These are phyloP conservation scores for Microthlaspi erraticum DNA, from an alignment of 345 rosid species.

Conservation along the genomic window DNA sequence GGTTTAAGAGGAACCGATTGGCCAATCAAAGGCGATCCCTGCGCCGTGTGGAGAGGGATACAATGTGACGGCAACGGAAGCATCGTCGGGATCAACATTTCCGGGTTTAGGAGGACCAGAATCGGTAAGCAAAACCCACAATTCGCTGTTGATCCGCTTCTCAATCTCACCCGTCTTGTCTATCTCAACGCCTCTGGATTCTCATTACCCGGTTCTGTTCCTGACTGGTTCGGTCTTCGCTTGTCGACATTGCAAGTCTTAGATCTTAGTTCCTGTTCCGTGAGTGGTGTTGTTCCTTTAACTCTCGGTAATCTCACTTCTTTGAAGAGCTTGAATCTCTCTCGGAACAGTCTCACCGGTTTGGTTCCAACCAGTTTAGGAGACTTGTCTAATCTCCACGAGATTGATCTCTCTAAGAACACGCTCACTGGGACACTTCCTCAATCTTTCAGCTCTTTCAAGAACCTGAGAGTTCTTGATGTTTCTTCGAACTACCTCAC, in stretches of 20 bases:
- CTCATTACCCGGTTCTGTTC: constrained; percentile 75
- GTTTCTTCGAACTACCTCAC: constrained; percentile 71
- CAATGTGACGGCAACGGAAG: constrained; percentile 61
- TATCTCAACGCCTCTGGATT: constrained; percentile 85
- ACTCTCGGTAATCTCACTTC: constrained; percentile 75
- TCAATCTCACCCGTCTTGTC: constrained; percentile 64
- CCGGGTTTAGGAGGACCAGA: constrained; percentile 88
- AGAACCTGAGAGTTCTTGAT: constrained; percentile 66
- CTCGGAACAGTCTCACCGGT: constrained; percentile 65
- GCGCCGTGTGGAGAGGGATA: constrained; percentile 74
- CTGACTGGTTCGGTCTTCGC: constrained; percentile 76
- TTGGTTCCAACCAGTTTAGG: constrained; percentile 70
- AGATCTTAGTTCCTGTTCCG: constrained; percentile 84
- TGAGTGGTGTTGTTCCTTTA: constrained; percentile 65
- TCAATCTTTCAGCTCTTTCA: constrained; percentile 58
- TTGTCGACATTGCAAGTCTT: constrained; percentile 62
- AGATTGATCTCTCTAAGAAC: constrained; percentile 76
- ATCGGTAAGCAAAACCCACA: constrained; percentile 74
- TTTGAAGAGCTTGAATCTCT: constrained; percentile 60
- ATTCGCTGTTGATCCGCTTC: constrained; percentile 73
- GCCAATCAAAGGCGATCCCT: constrained; percentile 90
- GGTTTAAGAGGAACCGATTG: constrained; percentile 89
- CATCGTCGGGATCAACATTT: constrained; percentile 72
- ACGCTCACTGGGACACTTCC: constrained; percentile 72
- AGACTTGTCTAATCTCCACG: constrained; percentile 53